phyloP scores from a whole-genome alignment of 73 alveolate genomes.

The Breviolum minutum region DNA sequence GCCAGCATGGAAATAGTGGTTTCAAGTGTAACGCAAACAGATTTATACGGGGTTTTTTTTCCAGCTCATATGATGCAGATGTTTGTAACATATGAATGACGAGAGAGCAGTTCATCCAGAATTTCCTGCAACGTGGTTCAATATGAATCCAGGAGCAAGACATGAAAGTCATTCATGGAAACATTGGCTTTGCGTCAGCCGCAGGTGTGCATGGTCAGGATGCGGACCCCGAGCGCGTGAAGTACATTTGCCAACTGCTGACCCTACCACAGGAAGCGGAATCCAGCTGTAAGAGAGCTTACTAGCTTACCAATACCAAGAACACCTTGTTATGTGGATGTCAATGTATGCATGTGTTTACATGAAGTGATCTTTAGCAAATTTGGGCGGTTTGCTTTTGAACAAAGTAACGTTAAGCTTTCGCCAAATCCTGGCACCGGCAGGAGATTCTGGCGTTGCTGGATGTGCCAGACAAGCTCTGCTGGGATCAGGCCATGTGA shows the following conservation, averaged over 20 bases:
- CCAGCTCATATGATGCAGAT: no score
- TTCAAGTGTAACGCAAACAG: no score
- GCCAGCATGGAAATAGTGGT: no score
- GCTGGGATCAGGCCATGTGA: constrained; percentile 74
- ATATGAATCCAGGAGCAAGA: no score
- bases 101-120: no score
- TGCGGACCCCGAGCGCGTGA: constrained; percentile 64
- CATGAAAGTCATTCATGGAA: no score
- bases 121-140: no score
- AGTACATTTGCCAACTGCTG: constrained; percentile 60
- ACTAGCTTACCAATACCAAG: no score
- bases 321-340: no score
- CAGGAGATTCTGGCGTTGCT: constrained; percentile 64
- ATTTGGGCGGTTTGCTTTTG: not conserved
- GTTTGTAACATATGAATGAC: no score
- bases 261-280: constrained; percentile 34
- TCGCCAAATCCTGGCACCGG: not conserved
- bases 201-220: constrained; percentile 21
- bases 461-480: constrained; percentile 84
- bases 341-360: not conserved
- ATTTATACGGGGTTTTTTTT: no score
- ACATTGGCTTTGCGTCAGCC: no score
- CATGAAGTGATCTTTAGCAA: not conserved
- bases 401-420: not conserved
- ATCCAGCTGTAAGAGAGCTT: not conserved